phyloP scores from a whole-genome alignment of 805 yeast species.

The Yarrowia sp. region DNA sequence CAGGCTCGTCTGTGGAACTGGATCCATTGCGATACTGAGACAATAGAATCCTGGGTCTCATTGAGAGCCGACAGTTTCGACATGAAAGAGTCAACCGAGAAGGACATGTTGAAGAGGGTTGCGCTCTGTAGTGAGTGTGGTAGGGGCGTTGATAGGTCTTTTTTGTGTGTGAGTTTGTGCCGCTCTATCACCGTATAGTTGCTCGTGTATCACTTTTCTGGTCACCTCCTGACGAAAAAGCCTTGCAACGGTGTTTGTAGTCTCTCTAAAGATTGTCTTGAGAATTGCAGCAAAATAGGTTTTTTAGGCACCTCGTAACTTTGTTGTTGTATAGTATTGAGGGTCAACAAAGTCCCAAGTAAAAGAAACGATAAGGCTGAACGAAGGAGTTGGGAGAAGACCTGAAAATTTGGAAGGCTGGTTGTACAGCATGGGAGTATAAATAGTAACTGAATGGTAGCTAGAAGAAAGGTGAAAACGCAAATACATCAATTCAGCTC shows the following conservation, averaged over 20 bases:
- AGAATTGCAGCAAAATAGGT: background rate
- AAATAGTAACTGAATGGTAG: no score
- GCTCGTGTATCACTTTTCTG: background rate
- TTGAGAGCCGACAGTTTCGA: constrained; percentile 54
- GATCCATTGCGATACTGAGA: constrained; percentile 74
- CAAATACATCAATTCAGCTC: no score
- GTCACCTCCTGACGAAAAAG: background rate
- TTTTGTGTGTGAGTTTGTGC: no score
- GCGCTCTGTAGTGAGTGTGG: background rate
- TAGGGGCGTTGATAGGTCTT: no score
- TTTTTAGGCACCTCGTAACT: constrained; percentile 12
- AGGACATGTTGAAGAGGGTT: constrained; percentile 53
- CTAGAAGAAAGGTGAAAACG: no score
- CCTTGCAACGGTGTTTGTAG: background rate
- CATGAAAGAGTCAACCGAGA: constrained; percentile 58
- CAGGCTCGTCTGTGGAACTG: constrained; percentile 71
- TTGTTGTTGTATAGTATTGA: background rate
- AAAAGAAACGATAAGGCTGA: no score
- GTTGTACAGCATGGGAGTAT: no score
- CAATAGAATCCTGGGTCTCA: constrained; percentile 76
- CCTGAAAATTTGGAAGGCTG: background rate
- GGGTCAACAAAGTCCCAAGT: background rate
- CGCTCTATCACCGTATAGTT: background rate
- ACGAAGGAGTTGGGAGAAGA: no score
- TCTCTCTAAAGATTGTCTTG: no score